phyloP scores from a whole-genome alignment of 2,329 filamentous ascomycete species.

The Colletotrichum gloeosporioides region DNA sequence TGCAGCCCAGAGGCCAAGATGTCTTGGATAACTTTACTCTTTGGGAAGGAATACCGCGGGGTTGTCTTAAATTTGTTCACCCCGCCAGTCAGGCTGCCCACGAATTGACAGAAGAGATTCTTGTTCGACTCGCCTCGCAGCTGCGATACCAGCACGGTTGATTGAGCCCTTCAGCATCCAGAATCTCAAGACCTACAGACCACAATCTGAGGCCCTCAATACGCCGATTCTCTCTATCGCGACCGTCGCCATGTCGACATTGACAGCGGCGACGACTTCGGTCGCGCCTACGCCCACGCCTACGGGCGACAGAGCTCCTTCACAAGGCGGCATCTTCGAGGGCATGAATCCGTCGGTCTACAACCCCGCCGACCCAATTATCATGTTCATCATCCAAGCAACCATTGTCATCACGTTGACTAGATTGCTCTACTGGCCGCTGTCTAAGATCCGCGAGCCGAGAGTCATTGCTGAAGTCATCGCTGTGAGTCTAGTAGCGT shows the following conservation, averaged over 20 bases:
- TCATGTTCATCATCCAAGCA: conserved; percentile 77
- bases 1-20: neutral
- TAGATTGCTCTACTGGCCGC: conserved; percentile 70
- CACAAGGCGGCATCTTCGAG: conserved; percentile 71
- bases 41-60: neutral
- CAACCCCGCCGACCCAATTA: conserved; percentile 74
- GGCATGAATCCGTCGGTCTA: conserved; percentile 72
- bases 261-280: neutral
- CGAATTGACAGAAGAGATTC: neutral
- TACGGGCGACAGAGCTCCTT: conserved; percentile 31
- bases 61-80: neutral
- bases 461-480: conserved; percentile 86
- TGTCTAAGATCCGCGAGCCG: conserved; percentile 79
- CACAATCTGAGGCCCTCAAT: neutral
- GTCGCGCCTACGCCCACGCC: conserved; percentile 26
- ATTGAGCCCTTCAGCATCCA: neutral
- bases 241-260: neutral
- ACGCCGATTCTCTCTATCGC: neutral
- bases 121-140: neutral
- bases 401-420: conserved; percentile 51
- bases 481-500: conserved; percentile 47
- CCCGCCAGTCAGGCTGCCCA: neutral
- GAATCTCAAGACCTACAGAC: neutral
- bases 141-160: neutral
- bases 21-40: neutral